Evolutionary conservation across 2,329 filamentous ascomycete species (phyloP), one percentile per base, ranked within the genome.

Genomic region (Pestalotiopsis sp.): DNA sequence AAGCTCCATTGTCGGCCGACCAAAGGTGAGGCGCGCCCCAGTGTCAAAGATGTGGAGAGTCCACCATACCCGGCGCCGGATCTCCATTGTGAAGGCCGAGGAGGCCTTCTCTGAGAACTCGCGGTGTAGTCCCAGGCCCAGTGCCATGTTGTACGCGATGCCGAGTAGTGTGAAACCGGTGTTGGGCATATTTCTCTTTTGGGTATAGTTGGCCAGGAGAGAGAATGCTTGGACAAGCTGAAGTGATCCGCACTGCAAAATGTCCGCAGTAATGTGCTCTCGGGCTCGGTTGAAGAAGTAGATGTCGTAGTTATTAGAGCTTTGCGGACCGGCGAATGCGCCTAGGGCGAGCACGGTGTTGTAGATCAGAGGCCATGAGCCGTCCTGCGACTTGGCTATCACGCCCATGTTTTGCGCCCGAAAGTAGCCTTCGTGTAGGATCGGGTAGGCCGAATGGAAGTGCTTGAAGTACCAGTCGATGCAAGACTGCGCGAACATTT

Each of bases 141-240:
- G 77, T 0, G 83, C 83, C 78, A 85, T 81, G n/a, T 83, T 78
- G 4, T 81, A 78, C 4, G 83, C 84, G 17, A 85, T 79, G 2
- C 83, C 84, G 31, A 84, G 77, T 59, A 83, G 83, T 68, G 84
- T 85, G 67, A 82, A 85, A 6, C 83, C 82, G 0, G 82, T 85
- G 68, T 85, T 85, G 12, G 83, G 83, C 23, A 83, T 80, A 71
- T 85, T 82, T 27, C 81, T 78, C 69, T 84, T 85, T 69, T 85
- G 83, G 11, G 83, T 77, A 68, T 84, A 82, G 49, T 85, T 84
- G 55, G 74, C 76, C 12, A 78, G 64, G 5, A 79, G 70, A 4
- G 76, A 66, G 17, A 79, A 67, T 3, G 77, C 75, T 61, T 79
- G 77, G 0, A 78, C 76, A 25, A 77, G 72, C 0, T 76, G 75